Evolutionary conservation across 2,329 filamentous ascomycete species (phyloP).

Genomic region (Emmonsia crescens): DNA sequence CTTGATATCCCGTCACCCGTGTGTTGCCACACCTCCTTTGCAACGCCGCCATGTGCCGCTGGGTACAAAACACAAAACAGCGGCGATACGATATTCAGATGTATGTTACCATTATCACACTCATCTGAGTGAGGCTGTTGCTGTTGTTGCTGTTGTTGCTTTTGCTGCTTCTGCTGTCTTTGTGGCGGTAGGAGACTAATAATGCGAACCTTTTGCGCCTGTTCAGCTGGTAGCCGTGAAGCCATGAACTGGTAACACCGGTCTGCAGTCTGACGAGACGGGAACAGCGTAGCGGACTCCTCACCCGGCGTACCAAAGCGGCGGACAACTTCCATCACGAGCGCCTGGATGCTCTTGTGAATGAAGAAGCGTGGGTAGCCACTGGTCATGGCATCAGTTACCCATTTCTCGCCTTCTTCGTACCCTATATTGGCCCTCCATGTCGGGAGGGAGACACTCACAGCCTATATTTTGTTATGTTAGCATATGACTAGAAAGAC

Average conservation of each 20-base stretch:
- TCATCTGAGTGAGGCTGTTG: conserved; percentile 13
- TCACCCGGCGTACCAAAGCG: conserved; percentile 46
- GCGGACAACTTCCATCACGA: conserved; percentile 57
- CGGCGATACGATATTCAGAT: conserved; percentile 45
- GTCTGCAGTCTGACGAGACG: conserved; percentile 56
- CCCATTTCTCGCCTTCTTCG: conserved; percentile 82
- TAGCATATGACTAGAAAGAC: not conserved
- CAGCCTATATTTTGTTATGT: conserved; percentile 50
- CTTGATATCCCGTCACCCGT: conserved; percentile 87
- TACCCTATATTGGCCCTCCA: conserved; percentile 88
- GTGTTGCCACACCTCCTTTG: conserved; percentile 98
- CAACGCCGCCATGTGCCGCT: conserved; percentile 53
- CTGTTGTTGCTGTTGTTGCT: conserved; percentile 41
- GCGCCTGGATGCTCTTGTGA: conserved; percentile 66
- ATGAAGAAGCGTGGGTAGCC: conserved; percentile 96
- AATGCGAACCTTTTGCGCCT: conserved; percentile 43
- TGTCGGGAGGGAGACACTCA: conserved; percentile 90
- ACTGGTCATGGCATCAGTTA: conserved; percentile 72
- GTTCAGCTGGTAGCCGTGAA: conserved; percentile 22
- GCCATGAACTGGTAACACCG: conserved; percentile 66
- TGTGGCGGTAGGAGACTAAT: conserved; percentile 43
- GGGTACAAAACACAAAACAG: conserved; percentile 64
- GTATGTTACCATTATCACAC: conserved; percentile 18
- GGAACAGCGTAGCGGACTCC: conserved; percentile 66
- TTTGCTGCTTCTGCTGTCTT: conserved; percentile 29